Evolutionary conservation across 2,329 filamentous ascomycete species (phyloP).

Genomic region (Fusarium duplospermum): DNA sequence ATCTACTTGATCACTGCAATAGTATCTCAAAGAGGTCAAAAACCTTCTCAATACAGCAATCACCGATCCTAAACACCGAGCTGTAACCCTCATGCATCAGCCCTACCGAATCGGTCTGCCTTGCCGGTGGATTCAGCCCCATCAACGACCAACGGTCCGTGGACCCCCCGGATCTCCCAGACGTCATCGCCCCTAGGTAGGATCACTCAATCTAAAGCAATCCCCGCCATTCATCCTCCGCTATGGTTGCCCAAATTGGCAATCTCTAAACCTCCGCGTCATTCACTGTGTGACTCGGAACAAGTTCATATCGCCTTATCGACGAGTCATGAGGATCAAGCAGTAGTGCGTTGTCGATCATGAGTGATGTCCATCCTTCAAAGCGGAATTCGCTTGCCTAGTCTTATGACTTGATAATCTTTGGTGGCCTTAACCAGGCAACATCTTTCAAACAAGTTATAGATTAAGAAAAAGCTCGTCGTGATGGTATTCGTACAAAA

Average conservation of each 20-base stretch:
- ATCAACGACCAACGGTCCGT: neutral
- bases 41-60: neutral
- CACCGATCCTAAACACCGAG: neutral
- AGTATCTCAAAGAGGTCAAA: neutral
- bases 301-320: neutral
- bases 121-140: neutral
- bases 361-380: neutral
- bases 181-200: constrained; percentile 5
- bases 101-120: neutral
- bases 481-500: constrained; percentile 18
- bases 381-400: neutral
- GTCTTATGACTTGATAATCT: neutral
- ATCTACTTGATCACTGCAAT: neutral
- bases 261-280: neutral
- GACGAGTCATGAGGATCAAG: neutral
- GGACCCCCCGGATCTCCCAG: constrained; percentile 22
- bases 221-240: neutral
- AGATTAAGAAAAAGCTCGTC: neutral
- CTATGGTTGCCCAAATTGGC: constrained; percentile 18
- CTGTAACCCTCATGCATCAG: neutral
- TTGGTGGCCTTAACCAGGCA: neutral
- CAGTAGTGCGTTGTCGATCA: neutral
- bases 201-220: neutral
- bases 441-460: neutral
- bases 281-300: neutral